Evolutionary conservation across 1,284 basidiomycete genomes (phyloP).

Genomic region (Malassezia restricta): DNA sequence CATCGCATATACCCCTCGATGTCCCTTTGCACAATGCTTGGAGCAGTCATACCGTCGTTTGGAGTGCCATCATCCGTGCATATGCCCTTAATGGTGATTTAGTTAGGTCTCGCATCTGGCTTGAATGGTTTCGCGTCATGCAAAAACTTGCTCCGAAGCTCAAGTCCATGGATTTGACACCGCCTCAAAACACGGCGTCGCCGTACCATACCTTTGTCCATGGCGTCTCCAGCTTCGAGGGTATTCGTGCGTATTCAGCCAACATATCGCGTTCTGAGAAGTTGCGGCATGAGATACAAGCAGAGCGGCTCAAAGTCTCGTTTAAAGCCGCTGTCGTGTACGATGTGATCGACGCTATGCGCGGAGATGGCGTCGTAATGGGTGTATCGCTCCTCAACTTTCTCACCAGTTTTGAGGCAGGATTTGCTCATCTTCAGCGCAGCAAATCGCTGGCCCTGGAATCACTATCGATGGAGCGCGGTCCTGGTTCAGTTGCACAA

Average conservation of each 20-base stretch:
- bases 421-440: background rate
- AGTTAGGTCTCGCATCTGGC: conserved; percentile 5
- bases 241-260: background rate
- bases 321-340: conserved; percentile 6
- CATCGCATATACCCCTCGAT: background rate
- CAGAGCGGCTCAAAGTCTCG: background rate
- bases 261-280: background rate
- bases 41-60: conserved; percentile 1
- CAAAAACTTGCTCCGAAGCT: background rate
- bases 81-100: conserved; percentile 1
- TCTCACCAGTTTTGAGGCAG: conserved; percentile 11
- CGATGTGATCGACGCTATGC: background rate
- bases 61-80: conserved; percentile 10
- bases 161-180: background rate
- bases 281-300: background rate
- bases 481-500: background rate
- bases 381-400: conserved; percentile 15
- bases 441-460: background rate
- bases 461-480: conserved; percentile 1
- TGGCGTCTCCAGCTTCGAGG: background rate
- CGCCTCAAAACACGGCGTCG: conserved; percentile 3
- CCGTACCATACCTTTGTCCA: conserved; percentile 15
- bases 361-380: conserved; percentile 2
- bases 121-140: conserved; percentile 12
- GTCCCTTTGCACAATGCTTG: background rate